These are phyloP conservation scores for Pyrenophora graminea DNA, from an alignment of 2,329 filamentous ascomycete genomes.

Conservation along the genomic window DNA sequence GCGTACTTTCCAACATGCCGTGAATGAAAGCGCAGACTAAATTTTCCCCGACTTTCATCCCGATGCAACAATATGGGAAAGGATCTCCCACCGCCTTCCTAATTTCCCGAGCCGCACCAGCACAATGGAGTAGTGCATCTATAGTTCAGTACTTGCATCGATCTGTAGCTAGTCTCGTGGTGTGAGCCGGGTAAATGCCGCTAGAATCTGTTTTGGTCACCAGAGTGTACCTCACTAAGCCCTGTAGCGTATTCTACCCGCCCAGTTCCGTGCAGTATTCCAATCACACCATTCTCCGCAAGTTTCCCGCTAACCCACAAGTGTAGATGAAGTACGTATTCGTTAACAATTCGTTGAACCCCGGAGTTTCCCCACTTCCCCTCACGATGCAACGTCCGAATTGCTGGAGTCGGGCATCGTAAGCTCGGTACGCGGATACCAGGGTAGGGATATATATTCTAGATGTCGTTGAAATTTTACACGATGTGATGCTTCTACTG, in stretches of 20 bases:
- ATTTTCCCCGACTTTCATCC: too few relatives aligned
- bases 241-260: conserved; percentile 2
- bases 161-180: neutral
- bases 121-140: neutral
- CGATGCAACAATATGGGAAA: too few relatives aligned
- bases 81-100: too few relatives aligned
- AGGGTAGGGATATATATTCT: conserved; percentile 12
- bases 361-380: conserved; percentile 22
- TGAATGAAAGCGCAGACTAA: too few relatives aligned
- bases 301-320: neutral
- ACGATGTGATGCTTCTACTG: neutral
- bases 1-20: too few relatives aligned
- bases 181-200: conserved; percentile 3
- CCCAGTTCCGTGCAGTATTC: neutral
- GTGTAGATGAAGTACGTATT: conserved; percentile 4
- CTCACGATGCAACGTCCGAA: conserved; percentile 11
- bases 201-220: neutral
- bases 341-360: conserved; percentile 14
- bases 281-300: conserved; percentile 16
- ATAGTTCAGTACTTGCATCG: conserved; percentile 3
- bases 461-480: conserved; percentile 4
- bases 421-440: conserved; percentile 7
- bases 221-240: neutral
- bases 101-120: neutral
- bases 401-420: neutral